A percentile compares a stretch with the other conserved stretches of the same genome.
Evolutionary conservation across 2,329 filamentous ascomycete species (phyloP).

Genomic region (Periglandula ipomoeae): DNA sequence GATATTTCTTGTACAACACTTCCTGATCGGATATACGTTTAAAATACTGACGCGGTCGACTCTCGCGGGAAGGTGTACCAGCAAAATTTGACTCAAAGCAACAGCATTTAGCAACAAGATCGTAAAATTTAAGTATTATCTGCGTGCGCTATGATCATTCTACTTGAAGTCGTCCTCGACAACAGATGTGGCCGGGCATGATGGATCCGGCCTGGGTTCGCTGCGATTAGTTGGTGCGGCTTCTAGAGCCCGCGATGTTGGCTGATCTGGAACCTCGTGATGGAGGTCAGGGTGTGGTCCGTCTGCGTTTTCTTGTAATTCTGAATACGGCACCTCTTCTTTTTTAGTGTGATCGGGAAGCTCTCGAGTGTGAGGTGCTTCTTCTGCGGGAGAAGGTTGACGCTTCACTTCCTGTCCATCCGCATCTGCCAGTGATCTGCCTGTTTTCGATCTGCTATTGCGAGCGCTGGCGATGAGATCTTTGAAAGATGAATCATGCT

Average conservation of each 20-base stretch:
- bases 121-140: background rate
- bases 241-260: background rate
- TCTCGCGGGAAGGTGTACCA: too few relatives aligned
- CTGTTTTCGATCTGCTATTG: constrained; percentile 27
- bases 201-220: background rate
- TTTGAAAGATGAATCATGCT: constrained; percentile 67
- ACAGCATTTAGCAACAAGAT: too few relatives aligned
- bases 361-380: background rate
- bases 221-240: background rate
- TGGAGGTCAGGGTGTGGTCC: background rate
- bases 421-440: background rate
- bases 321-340: background rate
- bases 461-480: constrained; percentile 70
- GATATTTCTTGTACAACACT: too few relatives aligned
- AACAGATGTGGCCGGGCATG: background rate
- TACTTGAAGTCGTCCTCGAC: background rate
- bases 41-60: too few relatives aligned
- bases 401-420: constrained; percentile 1
- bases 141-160: background rate
- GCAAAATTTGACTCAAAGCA: too few relatives aligned
- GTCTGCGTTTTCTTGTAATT: background rate
- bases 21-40: too few relatives aligned
- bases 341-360: background rate
- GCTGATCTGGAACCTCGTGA: background rate
- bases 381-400: background rate